Conservation (phyloP, 768 basidiomycete genomes). For the Psilocybe tampanensis region DNA sequence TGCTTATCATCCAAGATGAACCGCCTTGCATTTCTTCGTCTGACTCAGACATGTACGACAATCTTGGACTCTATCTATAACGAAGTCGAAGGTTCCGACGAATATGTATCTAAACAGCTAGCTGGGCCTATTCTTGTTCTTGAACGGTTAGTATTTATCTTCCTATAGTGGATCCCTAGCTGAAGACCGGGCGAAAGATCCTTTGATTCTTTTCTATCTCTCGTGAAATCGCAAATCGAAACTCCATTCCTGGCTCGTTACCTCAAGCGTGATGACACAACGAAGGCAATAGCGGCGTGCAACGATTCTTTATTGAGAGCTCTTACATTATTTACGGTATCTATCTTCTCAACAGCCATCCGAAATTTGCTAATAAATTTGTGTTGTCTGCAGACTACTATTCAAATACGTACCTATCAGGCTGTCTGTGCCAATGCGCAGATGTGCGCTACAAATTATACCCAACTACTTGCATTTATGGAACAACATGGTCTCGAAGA, state of each 20-base stretch:
- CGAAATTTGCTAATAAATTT: not conserved
- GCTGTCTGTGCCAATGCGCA: constrained; percentile 23
- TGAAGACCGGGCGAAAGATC: constrained; percentile 10
- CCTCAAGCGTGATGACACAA: constrained; percentile 64
- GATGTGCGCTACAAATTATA: constrained; percentile 17
- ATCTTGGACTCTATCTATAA: constrained; percentile 56
- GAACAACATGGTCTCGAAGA: constrained; percentile 14
- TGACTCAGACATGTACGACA: constrained; percentile 63
- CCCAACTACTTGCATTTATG: constrained; percentile 14
- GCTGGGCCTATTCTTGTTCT: constrained; percentile 47
- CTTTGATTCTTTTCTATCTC: constrained; percentile 31
- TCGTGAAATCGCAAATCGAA: constrained; percentile 45
- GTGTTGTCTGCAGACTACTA: constrained; percentile 11
- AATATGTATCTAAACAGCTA: constrained; percentile 44
- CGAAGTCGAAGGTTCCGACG: constrained; percentile 52
- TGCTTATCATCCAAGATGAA: constrained; percentile 46
- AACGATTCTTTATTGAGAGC: constrained; percentile 57
- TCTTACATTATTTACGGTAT: constrained; percentile 34
- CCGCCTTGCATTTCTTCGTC: constrained; percentile 59
- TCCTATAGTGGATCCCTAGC: not conserved
- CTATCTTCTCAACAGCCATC: not conserved
- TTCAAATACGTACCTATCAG: constrained; percentile 29
- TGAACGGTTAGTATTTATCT: constrained; percentile 34
- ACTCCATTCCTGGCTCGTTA: constrained; percentile 72
- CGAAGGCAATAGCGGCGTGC: constrained; percentile 44